Base-by-base conservation (phyloP, 257 asterid genomes). In the Fraxinus americana region DNA sequence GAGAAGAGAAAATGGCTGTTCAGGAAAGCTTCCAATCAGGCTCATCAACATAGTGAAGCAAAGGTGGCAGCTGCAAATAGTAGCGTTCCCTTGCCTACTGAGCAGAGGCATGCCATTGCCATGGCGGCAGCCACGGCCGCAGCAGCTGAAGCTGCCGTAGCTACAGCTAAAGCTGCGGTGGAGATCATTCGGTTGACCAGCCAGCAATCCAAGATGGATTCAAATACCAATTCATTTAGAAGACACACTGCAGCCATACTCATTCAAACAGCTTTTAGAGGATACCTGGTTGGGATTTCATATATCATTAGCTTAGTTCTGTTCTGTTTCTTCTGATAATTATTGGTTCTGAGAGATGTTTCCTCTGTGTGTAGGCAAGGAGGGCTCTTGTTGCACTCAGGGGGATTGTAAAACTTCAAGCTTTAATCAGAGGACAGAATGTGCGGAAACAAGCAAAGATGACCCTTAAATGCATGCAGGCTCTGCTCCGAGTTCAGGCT, bases 331-430 rank as follows among this genome's bases (percentile, higher is more conserved):
- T 23, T 23, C 17, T 9, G 14, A 27, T 25, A 10, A 63, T n/a
- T 67, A 48, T 72, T 45, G n/a, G 34, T 43, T 63, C 21, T 63
- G 3, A 27, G 69, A 32, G 27, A 9, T 19, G 13, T 23, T 63
- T 63, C 4, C 19, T 63, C 8, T 63, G 29, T 21, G 50, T 80
- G 83, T 76, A 94, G 98, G 96, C 97, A 3, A 91, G 93, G 85
- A 93, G 94, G 75, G 99, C 99, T 36, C 85, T 91, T n/a, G 82
- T 83, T 36, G 99, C 98, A 11, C 92, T 95, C 7, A 89, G 89
- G 79, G 99, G 99, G 78, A 88, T 95, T 38, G 98, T 95, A 80
- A 93, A 89, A 78, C 96, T 95, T 57, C 99, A 95, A 83, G 99
- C 99, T 21, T 75, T 95, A 25, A 87, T 95, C 75, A 87, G 99